Conservation (phyloP, 129 eudicot species). For the Glebionis coronaria region DNA sequence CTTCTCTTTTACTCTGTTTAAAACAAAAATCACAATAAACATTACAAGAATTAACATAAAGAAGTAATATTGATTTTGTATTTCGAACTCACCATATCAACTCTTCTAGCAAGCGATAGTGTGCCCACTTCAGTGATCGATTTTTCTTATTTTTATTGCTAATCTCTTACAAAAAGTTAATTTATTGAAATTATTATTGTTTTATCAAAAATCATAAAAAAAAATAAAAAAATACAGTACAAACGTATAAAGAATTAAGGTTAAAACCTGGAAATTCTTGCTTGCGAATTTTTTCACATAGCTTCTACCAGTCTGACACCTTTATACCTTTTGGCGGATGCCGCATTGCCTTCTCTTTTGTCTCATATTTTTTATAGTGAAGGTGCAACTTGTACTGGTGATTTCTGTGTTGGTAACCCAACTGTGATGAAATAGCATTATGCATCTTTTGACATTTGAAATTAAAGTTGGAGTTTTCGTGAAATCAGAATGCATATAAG, state of each 20-base stretch:
- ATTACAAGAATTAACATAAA: background rate
- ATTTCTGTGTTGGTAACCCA: background rate
- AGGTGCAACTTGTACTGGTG: background rate
- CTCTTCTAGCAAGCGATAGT: background rate
- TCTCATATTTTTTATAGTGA: background rate
- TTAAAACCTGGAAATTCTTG: background rate
- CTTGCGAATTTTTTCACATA: constrained; percentile 5
- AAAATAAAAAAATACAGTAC: background rate
- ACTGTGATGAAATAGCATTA: background rate
- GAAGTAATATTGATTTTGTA: too few species aligned
- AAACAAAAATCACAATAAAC: background rate
- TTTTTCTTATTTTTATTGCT: background rate
- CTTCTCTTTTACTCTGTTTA: background rate
- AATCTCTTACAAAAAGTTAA: background rate
- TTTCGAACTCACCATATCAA: background rate
- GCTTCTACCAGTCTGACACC: background rate
- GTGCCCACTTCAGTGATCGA: background rate
- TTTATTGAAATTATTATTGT: background rate
- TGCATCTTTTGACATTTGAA: background rate
- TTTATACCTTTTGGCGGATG: background rate
- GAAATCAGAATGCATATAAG: background rate
- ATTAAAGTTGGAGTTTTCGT: constrained; percentile 12
- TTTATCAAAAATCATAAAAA: background rate
- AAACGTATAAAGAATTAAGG: background rate
- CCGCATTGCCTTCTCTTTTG: background rate